Base-by-base conservation (phyloP, 768 basidiomycete genomes). In the Suillus hirtellus region DNA sequence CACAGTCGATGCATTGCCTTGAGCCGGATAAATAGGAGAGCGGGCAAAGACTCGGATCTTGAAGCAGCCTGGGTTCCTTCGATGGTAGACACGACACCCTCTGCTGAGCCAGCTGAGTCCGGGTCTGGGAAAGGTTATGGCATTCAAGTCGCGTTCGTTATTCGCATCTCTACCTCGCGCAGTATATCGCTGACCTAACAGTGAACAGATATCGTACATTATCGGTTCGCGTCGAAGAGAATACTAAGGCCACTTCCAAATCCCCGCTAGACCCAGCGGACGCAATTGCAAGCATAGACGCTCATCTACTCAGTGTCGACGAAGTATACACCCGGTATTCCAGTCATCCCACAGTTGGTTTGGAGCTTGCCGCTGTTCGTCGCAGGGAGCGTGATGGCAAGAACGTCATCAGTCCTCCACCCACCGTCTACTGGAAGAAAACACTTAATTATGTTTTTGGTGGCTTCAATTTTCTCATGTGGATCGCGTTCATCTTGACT, bases 381-480 rank as follows among this genome's bases (percentile, higher is more conserved):
- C 77, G 83, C n/a, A 72, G 79, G 4, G 69, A 77, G 14, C 68
- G 68, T 0, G 70, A 80, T 64, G 87, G 86, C 11, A 79, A 78
- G 64, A 88, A 88, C 68, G 73, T 74, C 43, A 79, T 86, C 55
- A 78, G 78, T 40, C 83, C 82, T 3, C 84, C 82, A 2, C 80
- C 79, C 21, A 79, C 69, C 34, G 81, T 83, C 63, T 71, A 70
- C 58, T 70, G 68, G 47, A 75, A 74, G 50, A 86, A 84, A 73
- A 68, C 84, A 42, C 65, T 83, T 19, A 79, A 76, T 11, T 87
- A 83, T 75, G 66, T 86, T 10, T 81, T 87, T 65, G 84, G 85
- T 42, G 79, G 72, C 15, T 15, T 27, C 12, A 59, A 47, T 11
- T 11, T 55, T 31, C 27, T 53, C 15, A 21, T 63, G 11, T 40